Evolutionary conservation across 306 rosid genomes (phyloP), one percentile per base, ranked within the genome.

Genomic region (Prunus davidiana): DNA sequence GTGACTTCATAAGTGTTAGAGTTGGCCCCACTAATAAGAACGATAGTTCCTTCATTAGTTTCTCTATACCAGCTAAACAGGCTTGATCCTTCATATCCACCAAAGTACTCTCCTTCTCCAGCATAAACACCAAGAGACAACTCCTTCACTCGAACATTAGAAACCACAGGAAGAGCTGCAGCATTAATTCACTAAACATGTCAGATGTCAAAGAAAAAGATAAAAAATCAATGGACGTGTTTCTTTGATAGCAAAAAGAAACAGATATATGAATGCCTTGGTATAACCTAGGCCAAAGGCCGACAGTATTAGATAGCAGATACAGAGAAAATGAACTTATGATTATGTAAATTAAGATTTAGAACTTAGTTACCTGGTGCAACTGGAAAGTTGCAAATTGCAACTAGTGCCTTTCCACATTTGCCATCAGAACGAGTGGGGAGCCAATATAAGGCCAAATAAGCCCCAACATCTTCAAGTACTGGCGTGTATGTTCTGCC

Each of bases 51-150:
- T 62, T 92, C 93, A 61, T 81, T 88, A 67, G 84, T 91, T 87
- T 92, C 90, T 91, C 91, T 87, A 72, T 90, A 88, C 99, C 99
- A 95, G 90, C 96, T 89, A 76, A 83, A 86, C 70, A 87, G 89
- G 87, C 99, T 90, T 64, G 79, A 86, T 74, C 99, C 97, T 84
- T 95, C 97, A 52, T 90, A 78, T 81, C 99, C 99, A 81, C 99
- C 99, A 87, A 89, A 95, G 86, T 95, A 95, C 82, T 90, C 83
- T 71, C 99, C 99, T 82, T 90, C 97, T 72, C 99, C 99, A 67
- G 87, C 83, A 88, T 89, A 92, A 72, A 82, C 43, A 85, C 96
- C 93, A 62, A 20, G 74, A 18, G 97, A 89, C 78, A 89, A 80
- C 86, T 89, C 92, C 80, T 80, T 87, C 75, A 82, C 91, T 2